Conservation (phyloP, 257 asterid genomes). For the Solanum ahanhuiri region DNA sequence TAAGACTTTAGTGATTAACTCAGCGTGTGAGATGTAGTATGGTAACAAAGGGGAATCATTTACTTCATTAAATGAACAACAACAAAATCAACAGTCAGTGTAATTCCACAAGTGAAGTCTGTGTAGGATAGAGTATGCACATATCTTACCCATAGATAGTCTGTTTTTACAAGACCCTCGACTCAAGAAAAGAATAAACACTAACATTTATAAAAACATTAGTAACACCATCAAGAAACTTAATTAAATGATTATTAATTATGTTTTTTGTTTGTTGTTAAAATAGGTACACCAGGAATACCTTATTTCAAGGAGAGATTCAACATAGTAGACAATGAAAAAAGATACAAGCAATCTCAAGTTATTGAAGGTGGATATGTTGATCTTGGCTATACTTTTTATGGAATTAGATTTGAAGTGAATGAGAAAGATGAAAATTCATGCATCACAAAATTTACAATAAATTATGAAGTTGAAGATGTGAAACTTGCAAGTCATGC, state of each 20-base stretch:
- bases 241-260: neutral
- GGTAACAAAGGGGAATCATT: neutral
- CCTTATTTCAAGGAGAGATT: neutral
- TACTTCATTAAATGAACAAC: neutral
- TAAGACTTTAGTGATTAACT: neutral
- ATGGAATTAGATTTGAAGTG: neutral
- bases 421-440: neutral
- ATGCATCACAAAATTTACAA: neutral
- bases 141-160: too few relatives aligned
- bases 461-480: neutral
- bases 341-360: neutral
- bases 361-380: neutral
- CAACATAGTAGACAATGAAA: neutral
- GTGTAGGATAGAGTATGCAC: neutral
- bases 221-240: neutral
- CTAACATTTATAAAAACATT: neutral
- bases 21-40: neutral
- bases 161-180: too few relatives aligned
- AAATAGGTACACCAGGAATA: slow-evolving; percentile 2
- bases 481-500: neutral
- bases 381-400: neutral
- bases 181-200: neutral
- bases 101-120: neutral
- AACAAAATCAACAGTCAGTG: too few relatives aligned
- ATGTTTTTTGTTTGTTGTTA: neutral